Conservation (phyloP, 2,329 filamentous ascomycete genomes). For the Trichoderma harzianum region DNA sequence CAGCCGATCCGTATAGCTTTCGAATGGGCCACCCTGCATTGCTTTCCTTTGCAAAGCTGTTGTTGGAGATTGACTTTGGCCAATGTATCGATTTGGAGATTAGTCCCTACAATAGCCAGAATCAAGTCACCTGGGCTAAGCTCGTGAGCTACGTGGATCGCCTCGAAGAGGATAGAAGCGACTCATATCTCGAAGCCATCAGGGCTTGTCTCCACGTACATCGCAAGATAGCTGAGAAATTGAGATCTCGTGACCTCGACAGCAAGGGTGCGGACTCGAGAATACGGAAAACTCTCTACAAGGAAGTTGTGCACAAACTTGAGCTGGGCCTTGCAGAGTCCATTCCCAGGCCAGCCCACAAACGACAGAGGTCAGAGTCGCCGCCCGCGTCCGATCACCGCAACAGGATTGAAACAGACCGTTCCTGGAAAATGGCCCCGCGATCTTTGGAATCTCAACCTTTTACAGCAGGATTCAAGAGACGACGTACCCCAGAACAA, state of each 20-base stretch:
- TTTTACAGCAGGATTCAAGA: neutral
- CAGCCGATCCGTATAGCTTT: neutral
- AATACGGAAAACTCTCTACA: conserved; percentile 2
- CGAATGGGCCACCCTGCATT: neutral
- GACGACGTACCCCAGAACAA: neutral
- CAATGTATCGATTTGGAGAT: neutral
- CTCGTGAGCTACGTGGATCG: neutral
- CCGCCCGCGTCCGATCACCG: neutral
- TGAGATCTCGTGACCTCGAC: neutral
- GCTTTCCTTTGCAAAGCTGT: neutral
- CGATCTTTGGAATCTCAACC: neutral
- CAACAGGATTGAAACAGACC: too few relatives aligned
- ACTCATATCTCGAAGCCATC: conserved; percentile 17
- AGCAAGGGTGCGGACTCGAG: neutral
- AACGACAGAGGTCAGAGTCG: conserved; percentile 14
- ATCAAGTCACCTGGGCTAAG: neutral
- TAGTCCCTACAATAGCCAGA: neutral
- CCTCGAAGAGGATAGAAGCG: neutral
- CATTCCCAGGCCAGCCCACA: neutral
- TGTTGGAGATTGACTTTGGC: neutral
- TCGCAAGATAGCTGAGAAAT: neutral
- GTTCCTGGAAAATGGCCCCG: neutral
- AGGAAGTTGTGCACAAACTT: conserved; percentile 14
- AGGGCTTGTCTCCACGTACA: conserved; percentile 1
- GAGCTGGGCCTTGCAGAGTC: conserved; percentile 1